phyloP scores from a whole-genome alignment of 1,139 yeast genomes.

The Scheffersomyces cryptocercus region DNA sequence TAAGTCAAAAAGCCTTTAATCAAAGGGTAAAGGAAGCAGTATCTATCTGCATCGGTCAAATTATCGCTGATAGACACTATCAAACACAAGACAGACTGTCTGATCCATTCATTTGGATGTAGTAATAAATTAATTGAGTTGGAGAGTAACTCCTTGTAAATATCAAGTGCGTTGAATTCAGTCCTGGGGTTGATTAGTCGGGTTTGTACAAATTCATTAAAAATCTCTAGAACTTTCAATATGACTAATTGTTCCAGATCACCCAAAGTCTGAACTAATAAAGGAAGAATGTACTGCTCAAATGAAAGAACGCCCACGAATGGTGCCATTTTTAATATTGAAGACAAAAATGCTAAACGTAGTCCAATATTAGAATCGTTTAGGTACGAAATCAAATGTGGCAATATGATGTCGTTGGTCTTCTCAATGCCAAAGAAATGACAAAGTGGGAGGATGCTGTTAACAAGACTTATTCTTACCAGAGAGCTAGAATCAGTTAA shows the following conservation, averaged over 20 bases:
- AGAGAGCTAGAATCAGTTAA: conserved; percentile 67
- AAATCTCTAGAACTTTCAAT: conserved; percentile 68
- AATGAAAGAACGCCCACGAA: conserved; percentile 79
- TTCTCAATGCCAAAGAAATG: conserved; percentile 82
- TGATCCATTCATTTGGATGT: conserved; percentile 88
- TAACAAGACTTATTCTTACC: conserved; percentile 70
- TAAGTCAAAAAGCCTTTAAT: conserved; percentile 75
- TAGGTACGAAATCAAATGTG: conserved; percentile 87
- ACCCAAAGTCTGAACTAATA: conserved; percentile 75
- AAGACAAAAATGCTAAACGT: conserved; percentile 67
- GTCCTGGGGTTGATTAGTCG: conserved; percentile 37
- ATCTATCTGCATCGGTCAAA: conserved; percentile 73
- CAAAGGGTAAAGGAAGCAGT: conserved; percentile 81
- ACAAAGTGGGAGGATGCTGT: conserved; percentile 73
- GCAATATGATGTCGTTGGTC: conserved; percentile 82
- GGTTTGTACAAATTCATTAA: conserved; percentile 40
- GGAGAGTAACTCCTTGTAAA: conserved; percentile 38
- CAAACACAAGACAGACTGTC: conserved; percentile 66
- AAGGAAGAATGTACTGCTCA: conserved; percentile 85
- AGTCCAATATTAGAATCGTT: conserved; percentile 69
- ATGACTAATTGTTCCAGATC: conserved; percentile 86
- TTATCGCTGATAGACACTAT: conserved; percentile 63
- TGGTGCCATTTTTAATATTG: conserved; percentile 78
- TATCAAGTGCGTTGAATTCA: conserved; percentile 43
- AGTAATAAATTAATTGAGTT: conserved; percentile 44